Evolutionary conservation across 2,329 filamentous ascomycete genomes (phyloP).

Genomic region (Lecanicillium sp.): DNA sequence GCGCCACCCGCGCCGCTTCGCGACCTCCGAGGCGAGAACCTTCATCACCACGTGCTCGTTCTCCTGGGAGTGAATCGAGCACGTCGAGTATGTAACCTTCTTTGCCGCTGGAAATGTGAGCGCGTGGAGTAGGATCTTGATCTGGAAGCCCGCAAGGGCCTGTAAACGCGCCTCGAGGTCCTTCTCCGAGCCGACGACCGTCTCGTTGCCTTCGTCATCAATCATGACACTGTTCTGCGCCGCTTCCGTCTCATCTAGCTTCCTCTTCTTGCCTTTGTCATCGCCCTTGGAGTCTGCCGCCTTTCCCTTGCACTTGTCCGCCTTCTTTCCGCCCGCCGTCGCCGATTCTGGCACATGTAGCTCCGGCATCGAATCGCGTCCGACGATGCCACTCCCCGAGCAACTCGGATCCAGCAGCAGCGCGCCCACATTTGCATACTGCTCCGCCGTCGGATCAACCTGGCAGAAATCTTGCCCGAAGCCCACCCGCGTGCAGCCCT

Average conservation of each 20-base stretch:
- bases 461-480: constrained; percentile 76
- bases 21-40: constrained; percentile 63
- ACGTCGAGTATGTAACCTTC: constrained; percentile 87
- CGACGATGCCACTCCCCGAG: constrained; percentile 90
- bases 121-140: constrained; percentile 75
- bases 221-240: constrained; percentile 34
- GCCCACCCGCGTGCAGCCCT: constrained; percentile 59
- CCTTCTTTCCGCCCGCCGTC: constrained; percentile 15
- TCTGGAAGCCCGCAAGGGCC: constrained; percentile 75
- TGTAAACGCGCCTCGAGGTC: constrained; percentile 59
- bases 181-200: constrained; percentile 44
- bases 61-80: constrained; percentile 79
- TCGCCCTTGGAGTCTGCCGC: background rate
- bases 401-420: constrained; percentile 90
- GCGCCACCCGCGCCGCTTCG: constrained; percentile 65
- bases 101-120: constrained; percentile 70
- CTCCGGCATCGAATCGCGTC: constrained; percentile 70
- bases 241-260: constrained; percentile 32
- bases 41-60: constrained; percentile 79
- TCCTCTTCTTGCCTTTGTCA: constrained; percentile 34
- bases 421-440: constrained; percentile 66
- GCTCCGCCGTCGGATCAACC: constrained; percentile 56
- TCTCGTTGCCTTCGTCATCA: constrained; percentile 55
- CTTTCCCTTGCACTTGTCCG: constrained; percentile 16
- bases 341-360: constrained; percentile 50